These are phyloP conservation scores for Alisma plantagoaquatica DNA, from an alignment of 106 monocot genomes.

Conservation along the genomic window DNA sequence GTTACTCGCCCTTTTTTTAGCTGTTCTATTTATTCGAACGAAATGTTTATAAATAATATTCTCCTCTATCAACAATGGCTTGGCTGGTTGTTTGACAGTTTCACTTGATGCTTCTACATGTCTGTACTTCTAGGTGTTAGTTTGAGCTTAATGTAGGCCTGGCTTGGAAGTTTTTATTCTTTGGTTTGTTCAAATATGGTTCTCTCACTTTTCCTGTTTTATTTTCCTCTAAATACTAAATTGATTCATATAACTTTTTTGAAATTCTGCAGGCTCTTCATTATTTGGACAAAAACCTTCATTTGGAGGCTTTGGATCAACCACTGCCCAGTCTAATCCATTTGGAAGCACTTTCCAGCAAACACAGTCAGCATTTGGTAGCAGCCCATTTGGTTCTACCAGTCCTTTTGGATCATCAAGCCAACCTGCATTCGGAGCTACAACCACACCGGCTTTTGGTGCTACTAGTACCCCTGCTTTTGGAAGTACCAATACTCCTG, in stretches of 20 bases:
- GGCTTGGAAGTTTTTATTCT: too few species aligned
- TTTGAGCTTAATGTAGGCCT: too few species aligned
- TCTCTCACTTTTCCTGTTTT: background rate
- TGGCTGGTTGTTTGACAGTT: too few species aligned
- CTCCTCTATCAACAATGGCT: too few species aligned
- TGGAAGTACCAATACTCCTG: constrained; percentile 32
- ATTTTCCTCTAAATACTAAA: background rate
- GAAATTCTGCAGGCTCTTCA: constrained; percentile 62
- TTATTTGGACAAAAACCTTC: too few species aligned
- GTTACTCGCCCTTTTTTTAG: too few species aligned
- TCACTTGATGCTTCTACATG: too few species aligned
- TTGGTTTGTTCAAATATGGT: too few species aligned
- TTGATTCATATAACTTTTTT: constrained; percentile 17
- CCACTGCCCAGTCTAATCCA: constrained; percentile 50
- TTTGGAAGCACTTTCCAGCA: constrained; percentile 77
- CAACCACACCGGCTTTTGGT: constrained; percentile 42
- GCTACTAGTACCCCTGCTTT: constrained; percentile 38
- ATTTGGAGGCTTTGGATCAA: constrained; percentile 78
- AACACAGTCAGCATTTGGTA: constrained; percentile 77
- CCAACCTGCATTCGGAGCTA: constrained; percentile 54
- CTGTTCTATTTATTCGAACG: too few species aligned
- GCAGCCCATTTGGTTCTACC: too few species aligned
- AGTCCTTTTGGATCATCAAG: constrained; percentile 49
- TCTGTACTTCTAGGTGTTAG: too few species aligned
- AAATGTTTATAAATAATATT: too few species aligned